Evolutionary conservation across 1,284 basidiomycete species (phyloP), one percentile per base, ranked within the genome.

Genomic region (Erythrobasidium hasegawianum): DNA sequence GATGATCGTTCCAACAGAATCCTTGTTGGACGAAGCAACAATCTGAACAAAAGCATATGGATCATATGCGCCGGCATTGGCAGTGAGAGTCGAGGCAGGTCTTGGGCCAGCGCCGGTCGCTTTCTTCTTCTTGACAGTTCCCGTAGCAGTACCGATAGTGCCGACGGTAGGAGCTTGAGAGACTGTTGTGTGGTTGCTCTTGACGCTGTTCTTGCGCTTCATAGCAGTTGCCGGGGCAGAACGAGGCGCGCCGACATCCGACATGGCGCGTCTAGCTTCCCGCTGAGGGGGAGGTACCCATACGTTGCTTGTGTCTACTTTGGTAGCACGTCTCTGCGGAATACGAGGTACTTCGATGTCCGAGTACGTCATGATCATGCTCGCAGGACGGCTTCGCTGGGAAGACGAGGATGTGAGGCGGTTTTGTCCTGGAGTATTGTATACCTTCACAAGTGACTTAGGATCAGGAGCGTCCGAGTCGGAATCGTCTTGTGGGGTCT

Each of bases 401-500:
- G 50, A 20, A 26, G 14, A 8, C 4, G 33, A 11, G 5, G 33
- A 33, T 11, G 11, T 4, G 11, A 33, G 33, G 33, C 33, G 33
- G 11, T 33, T 33, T 11, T 43, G 38, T 41, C 69, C 66, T 2
- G 70, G 71, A 50, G 72, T 71, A 45, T 73, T 73, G 58, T 71
- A 66, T 18, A 72, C 69, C 13, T 66, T 59, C 18, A 71, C 65
- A 5, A 68, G 24, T 27, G 69, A 67, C 16, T 67, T 38, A 7
- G 68, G 69, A 50, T 67, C 56, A 24, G 66, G 68, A 16, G 68
- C 69, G 49, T 71, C 71, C 47, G 55, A 57, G 41, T 70, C 69
- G 26, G 71, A 71, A 45, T 70, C 68, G 24, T 67, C 64, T 41
- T 59, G 52, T 2, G 14, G 39, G 14, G 49, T 26, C 24, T 57